Percentiles rank a stretch among this genome's conserved stretches.
phyloP scores from a whole-genome alignment of 1,284 basidiomycete genomes.

The Vanrija humicola region DNA sequence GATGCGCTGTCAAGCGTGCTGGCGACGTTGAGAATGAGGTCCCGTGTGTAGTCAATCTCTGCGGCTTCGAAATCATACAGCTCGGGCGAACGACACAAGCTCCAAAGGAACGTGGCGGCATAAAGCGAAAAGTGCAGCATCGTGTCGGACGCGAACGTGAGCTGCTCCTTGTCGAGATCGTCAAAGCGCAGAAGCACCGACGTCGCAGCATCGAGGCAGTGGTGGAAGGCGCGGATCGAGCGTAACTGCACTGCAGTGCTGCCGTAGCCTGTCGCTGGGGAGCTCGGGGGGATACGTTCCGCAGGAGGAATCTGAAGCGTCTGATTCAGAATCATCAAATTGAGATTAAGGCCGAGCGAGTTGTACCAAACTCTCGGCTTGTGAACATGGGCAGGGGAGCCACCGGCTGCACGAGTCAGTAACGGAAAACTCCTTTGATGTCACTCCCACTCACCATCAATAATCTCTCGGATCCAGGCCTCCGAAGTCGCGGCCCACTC shows the following conservation, averaged over 20 bases:
- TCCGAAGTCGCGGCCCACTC: slow-evolving; percentile 32
- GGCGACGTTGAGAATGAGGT: slow-evolving; percentile 32
- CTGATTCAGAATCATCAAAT: slow-evolving; percentile 36
- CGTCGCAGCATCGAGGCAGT: slow-evolving; percentile 32
- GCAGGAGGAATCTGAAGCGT: slow-evolving; percentile 29
- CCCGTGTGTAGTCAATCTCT: slow-evolving; percentile 34
- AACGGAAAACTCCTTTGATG: background rate
- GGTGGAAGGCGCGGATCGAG: slow-evolving; percentile 34
- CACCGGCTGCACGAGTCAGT: slow-evolving; percentile 14
- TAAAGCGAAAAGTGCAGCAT: slow-evolving; percentile 40
- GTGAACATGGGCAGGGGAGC: slow-evolving; percentile 23
- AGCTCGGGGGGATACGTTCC: slow-evolving; percentile 24
- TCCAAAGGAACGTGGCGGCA: slow-evolving; percentile 35
- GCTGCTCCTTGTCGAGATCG: slow-evolving; percentile 25
- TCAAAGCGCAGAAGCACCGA: slow-evolving; percentile 29
- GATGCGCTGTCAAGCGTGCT: slow-evolving; percentile 26
- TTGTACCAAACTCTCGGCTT: slow-evolving; percentile 36
- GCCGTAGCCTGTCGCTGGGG: slow-evolving; percentile 3
- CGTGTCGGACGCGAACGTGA: slow-evolving; percentile 37
- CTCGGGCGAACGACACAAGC: slow-evolving; percentile 24
- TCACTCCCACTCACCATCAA: slow-evolving; percentile 22
- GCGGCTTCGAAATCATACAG: slow-evolving; percentile 29
- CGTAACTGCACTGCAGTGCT: slow-evolving; percentile 14
- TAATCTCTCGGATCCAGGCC: slow-evolving; percentile 36
- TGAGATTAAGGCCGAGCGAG: slow-evolving; percentile 33